A percentile compares a stretch with the other conserved stretches of the same genome.
These are phyloP conservation scores for Nicotiana tomentosiformis DNA, from an alignment of 257 asterid species.

Conservation along the genomic window DNA sequence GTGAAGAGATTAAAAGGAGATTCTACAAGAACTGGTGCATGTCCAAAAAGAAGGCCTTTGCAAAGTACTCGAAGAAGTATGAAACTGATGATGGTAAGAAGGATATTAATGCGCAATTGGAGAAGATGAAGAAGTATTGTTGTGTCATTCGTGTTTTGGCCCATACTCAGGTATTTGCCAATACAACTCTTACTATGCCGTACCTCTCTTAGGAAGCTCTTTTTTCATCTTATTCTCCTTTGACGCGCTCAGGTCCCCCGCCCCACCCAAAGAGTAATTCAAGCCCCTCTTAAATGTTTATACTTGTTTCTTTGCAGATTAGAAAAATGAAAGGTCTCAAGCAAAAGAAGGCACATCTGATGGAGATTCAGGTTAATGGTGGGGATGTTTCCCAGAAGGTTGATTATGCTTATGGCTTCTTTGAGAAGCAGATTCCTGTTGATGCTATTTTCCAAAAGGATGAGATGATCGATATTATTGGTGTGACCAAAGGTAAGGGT, in stretches of 20 bases:
- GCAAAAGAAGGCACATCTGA: slow-evolving; percentile 81
- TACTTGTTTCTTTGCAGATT: slow-evolving; percentile 29
- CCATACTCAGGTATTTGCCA: slow-evolving; percentile 61
- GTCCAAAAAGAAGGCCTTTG: slow-evolving; percentile 70
- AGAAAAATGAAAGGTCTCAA: slow-evolving; percentile 76
- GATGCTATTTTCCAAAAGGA: slow-evolving; percentile 88
- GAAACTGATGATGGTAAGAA: slow-evolving; percentile 62
- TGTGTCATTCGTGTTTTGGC: slow-evolving; percentile 62
- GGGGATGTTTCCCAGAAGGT: slow-evolving; percentile 66
- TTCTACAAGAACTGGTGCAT: slow-evolving; percentile 75
- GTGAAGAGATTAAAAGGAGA: slow-evolving; percentile 68
- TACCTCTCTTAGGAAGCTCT: background rate
- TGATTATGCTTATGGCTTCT: slow-evolving; percentile 65
- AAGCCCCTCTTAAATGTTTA: too few species aligned
- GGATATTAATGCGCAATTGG: slow-evolving; percentile 52
- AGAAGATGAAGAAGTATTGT: slow-evolving; percentile 70
- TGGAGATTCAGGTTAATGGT: slow-evolving; percentile 88
- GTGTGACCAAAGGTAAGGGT: slow-evolving; percentile 82
- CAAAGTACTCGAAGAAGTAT: slow-evolving; percentile 55
- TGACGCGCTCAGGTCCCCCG: background rate
- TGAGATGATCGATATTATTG: slow-evolving; percentile 80
- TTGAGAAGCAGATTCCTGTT: slow-evolving; percentile 73
- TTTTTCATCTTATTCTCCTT: background rate
- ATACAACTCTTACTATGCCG: background rate
- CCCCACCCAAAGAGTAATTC: too few species aligned